These are phyloP conservation scores for Petasospora rhodanensis DNA, from an alignment of 1,139 yeast genomes.

Conservation along the genomic window DNA sequence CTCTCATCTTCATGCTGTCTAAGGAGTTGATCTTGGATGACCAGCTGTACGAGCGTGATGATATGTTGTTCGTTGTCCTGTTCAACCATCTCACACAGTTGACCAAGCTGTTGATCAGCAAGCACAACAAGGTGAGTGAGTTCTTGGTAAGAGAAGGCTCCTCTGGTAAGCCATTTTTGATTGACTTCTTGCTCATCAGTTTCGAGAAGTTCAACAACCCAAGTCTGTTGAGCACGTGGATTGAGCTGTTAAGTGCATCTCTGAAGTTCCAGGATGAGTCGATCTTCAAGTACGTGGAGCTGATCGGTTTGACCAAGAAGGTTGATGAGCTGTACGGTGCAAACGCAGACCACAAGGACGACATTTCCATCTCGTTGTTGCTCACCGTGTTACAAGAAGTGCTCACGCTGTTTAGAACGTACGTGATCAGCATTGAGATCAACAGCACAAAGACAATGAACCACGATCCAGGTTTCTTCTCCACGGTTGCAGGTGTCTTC, in stretches of 20 bases:
- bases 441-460: constrained; percentile 13
- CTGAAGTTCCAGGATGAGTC: constrained; percentile 22
- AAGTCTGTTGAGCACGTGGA: constrained; percentile 18
- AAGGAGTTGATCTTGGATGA: constrained; percentile 27
- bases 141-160: constrained; percentile 10
- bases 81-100: constrained; percentile 22
- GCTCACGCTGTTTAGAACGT: constrained; percentile 21
- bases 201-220: constrained; percentile 21
- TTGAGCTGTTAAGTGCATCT: constrained; percentile 19
- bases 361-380: constrained; percentile 46
- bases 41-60: constrained; percentile 13
- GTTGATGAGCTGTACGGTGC: constrained; percentile 16
- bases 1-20: constrained; percentile 30
- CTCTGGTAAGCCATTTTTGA: constrained; percentile 16
- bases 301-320: constrained; percentile 19
- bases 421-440: constrained; percentile 22
- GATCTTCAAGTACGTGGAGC: constrained; percentile 23
- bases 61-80: constrained; percentile 19
- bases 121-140: constrained; percentile 15
- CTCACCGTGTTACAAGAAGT: constrained; percentile 48
- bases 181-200: constrained; percentile 21
- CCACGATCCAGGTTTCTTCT: constrained; percentile 55
- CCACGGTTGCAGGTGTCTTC: constrained; percentile 82
- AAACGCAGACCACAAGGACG: constrained; percentile 27
- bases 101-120: constrained; percentile 16